These are phyloP conservation scores for Deuterostichococcus epilithicus DNA, from an alignment of 139 green algal genomes.

Conservation along the genomic window DNA sequence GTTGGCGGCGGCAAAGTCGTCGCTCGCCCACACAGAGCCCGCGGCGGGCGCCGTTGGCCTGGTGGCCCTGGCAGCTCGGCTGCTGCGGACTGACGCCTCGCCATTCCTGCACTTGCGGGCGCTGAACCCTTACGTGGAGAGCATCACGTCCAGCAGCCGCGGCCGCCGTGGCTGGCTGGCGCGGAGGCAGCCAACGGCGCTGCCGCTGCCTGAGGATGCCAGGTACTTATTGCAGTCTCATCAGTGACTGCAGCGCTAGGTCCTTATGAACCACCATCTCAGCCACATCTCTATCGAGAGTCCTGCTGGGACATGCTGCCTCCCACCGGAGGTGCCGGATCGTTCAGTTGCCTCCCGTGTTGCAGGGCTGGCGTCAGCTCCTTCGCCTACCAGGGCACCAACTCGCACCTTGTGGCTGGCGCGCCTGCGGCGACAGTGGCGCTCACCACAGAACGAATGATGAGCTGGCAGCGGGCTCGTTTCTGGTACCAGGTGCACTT, in stretches of 20 bases:
- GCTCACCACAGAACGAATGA: neutral
- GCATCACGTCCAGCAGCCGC: neutral
- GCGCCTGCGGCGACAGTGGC: neutral
- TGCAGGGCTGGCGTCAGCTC: slow-evolving; percentile 51
- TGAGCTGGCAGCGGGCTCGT: slow-evolving; percentile 11
- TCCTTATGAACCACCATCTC: no score
- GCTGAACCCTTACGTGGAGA: slow-evolving; percentile 61
- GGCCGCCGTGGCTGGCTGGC: slow-evolving; percentile 1
- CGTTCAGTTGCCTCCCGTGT: no score
- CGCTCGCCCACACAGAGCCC: slow-evolving; percentile 75
- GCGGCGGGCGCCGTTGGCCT: slow-evolving; percentile 63
- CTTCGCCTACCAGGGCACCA: slow-evolving; percentile 81
- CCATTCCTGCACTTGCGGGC: slow-evolving; percentile 57
- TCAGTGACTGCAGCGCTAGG: no score
- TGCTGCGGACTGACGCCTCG: neutral
- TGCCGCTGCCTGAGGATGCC: neutral
- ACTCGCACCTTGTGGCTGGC: slow-evolving; percentile 27
- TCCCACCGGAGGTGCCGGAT: no score
- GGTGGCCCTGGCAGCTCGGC: neutral
- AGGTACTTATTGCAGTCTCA: neutral
- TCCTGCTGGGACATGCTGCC: no score
- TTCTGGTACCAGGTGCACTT: slow-evolving; percentile 24
- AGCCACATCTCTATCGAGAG: no score
- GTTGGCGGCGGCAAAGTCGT: slow-evolving; percentile 70
- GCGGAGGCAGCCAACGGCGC: neutral